Evolutionary conservation across 179 eudicot genomes (phyloP).

Genomic region (Patellifolia procumbens): DNA sequence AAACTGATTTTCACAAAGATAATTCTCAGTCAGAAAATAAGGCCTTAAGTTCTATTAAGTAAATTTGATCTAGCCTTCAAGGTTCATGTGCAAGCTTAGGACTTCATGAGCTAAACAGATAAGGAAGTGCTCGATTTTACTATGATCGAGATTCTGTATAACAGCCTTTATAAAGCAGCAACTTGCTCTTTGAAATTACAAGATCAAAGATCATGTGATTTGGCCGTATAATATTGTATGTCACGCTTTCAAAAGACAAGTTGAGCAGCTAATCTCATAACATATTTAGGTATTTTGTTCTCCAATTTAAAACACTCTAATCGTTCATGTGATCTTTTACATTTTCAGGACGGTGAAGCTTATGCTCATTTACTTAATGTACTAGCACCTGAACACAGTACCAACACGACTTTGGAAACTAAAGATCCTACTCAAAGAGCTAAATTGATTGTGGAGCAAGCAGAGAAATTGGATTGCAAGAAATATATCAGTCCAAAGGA

Average conservation of each 20-base stretch:
- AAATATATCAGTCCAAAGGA: conserved; percentile 75
- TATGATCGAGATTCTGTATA: neutral
- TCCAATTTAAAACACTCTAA: neutral
- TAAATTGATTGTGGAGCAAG: conserved; percentile 69
- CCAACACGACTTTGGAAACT: conserved; percentile 45
- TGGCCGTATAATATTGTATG: neutral
- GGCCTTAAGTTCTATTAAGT: neutral
- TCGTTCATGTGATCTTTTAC: conserved; percentile 13
- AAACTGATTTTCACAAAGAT: too few relatives aligned
- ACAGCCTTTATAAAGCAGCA: neutral
- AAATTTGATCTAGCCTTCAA: neutral
- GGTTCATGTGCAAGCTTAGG: neutral
- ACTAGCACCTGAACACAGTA: conserved; percentile 83
- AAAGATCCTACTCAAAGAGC: conserved; percentile 76
- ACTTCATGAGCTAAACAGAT: neutral
- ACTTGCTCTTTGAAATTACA: neutral
- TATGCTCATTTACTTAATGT: conserved; percentile 83
- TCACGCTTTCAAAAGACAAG: neutral
- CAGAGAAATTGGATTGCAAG: conserved; percentile 75
- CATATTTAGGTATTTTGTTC: neutral
- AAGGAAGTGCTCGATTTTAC: neutral
- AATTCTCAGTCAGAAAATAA: too few relatives aligned
- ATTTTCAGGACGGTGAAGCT: conserved; percentile 82
- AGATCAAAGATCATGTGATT: neutral
- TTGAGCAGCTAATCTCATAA: neutral